phyloP scores from a whole-genome alignment of 768 basidiomycete genomes.

The Omphalotus guepiniiformis region DNA sequence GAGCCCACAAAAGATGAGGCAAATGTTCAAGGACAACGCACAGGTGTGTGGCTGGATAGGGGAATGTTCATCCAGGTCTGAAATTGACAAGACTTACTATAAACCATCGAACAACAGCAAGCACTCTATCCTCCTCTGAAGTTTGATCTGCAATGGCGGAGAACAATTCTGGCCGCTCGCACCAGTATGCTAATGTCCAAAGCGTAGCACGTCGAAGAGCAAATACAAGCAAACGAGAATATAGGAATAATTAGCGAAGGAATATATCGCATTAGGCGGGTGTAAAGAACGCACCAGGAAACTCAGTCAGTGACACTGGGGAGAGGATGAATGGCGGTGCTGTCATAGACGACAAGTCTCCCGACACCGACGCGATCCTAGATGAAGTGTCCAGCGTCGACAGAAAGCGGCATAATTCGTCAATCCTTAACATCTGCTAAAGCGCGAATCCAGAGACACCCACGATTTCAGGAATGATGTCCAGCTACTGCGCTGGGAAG shows the following conservation, averaged over 20 bases:
- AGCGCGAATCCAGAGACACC: conserved; percentile 21
- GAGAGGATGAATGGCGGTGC: conserved; percentile 92
- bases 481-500: conserved; percentile 84
- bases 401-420: conserved; percentile 7
- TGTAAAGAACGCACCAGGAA: conserved; percentile 56
- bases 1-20: neutral
- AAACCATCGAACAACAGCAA: conserved; percentile 93
- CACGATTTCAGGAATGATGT: conserved; percentile 88
- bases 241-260: conserved; percentile 6
- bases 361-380: conserved; percentile 83
- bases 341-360: conserved; percentile 81
- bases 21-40: too few relatives aligned
- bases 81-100: conserved; percentile 51
- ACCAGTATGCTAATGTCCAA: conserved; percentile 81
- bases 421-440: conserved; percentile 7
- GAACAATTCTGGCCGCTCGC: conserved; percentile 89
- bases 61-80: too few relatives aligned
- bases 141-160: conserved; percentile 78
- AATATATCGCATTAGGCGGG: too few relatives aligned
- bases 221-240: neutral
- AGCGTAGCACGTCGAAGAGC: neutral
- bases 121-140: conserved; percentile 66
- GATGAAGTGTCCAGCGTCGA: conserved; percentile 1
- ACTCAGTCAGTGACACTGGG: conserved; percentile 87
- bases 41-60: too few relatives aligned